A percentile compares a stretch with the other conserved stretches of the same genome.
These are phyloP conservation scores for Tulasnella sp. DNA, from an alignment of 768 basidiomycete genomes.

Conservation along the genomic window DNA sequence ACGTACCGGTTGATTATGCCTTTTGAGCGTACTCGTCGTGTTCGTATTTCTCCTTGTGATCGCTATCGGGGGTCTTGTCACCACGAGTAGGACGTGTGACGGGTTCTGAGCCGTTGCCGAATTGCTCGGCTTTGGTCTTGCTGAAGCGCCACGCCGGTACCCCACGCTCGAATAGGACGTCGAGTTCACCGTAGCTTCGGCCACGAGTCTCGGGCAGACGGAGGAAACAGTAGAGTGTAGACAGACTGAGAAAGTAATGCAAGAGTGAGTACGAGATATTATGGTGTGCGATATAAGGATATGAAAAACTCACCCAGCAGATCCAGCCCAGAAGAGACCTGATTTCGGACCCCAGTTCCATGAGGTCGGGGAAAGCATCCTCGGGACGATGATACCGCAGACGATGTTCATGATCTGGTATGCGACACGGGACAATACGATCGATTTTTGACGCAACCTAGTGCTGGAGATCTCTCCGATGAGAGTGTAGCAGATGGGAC, in stretches of 20 bases:
- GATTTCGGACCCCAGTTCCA: constrained; percentile 25
- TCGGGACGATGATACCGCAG: constrained; percentile 20
- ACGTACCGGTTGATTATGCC: no score
- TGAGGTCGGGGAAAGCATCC: constrained; percentile 18
- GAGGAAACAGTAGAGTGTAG: constrained; percentile 20
- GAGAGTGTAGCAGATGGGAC: constrained; percentile 26
- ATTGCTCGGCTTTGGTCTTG: constrained; percentile 24
- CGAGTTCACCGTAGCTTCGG: constrained; percentile 28
- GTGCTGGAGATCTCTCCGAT: constrained; percentile 28
- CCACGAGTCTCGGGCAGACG: constrained; percentile 22
- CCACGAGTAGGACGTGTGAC: not conserved
- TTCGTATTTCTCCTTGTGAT: constrained; percentile 5
- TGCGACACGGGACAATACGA: constrained; percentile 23
- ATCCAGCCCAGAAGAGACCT: constrained; percentile 25
- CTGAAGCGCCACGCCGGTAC: constrained; percentile 29
- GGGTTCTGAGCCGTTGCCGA: not conserved
- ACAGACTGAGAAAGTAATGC: no score
- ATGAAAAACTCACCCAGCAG: no score
- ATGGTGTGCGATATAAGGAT: no score
- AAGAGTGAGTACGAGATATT: no score
- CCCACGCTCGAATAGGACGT: constrained; percentile 30
- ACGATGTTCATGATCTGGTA: constrained; percentile 22
- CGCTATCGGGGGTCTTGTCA: not conserved
- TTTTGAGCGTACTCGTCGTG: not conserved
- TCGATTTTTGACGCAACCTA: constrained; percentile 28